A percentile compares a stretch with the other conserved stretches of the same genome.
Evolutionary conservation across 768 basidiomycete genomes (phyloP).

Genomic region (Mycena rebaudengoi): DNA sequence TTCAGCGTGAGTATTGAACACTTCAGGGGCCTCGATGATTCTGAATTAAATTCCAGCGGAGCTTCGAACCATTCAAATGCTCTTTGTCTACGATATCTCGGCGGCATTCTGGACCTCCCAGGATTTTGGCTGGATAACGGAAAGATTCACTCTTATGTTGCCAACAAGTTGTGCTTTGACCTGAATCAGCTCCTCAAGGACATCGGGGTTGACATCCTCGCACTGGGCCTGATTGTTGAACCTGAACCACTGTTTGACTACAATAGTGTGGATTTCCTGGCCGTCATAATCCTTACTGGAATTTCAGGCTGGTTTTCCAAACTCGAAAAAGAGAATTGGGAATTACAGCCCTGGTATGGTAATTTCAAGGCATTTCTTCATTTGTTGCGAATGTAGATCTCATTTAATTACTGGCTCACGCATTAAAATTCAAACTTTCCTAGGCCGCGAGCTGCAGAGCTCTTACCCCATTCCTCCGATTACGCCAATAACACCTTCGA

Average conservation of each 20-base stretch:
- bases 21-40: no score
- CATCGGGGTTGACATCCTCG: not conserved
- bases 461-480: not conserved
- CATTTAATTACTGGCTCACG: not conserved
- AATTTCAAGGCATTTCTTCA: not conserved
- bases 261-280: not conserved
- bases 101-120: not conserved
- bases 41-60: not conserved
- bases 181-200: not conserved
- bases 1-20: not conserved
- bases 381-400: not conserved
- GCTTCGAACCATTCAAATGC: not conserved
- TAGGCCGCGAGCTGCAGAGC: not conserved
- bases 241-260: not conserved
- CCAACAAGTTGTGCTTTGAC: not conserved
- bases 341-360: not conserved
- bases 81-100: not conserved
- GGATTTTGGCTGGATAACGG: not conserved
- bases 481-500: not conserved
- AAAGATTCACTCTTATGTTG: not conserved
- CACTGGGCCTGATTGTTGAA: not conserved
- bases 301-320: not conserved
- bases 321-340: not conserved
- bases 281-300: not conserved
- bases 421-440: not conserved